phyloP scores from a whole-genome alignment of 2,329 filamentous ascomycete genomes.

The Diaporthe sp. region DNA sequence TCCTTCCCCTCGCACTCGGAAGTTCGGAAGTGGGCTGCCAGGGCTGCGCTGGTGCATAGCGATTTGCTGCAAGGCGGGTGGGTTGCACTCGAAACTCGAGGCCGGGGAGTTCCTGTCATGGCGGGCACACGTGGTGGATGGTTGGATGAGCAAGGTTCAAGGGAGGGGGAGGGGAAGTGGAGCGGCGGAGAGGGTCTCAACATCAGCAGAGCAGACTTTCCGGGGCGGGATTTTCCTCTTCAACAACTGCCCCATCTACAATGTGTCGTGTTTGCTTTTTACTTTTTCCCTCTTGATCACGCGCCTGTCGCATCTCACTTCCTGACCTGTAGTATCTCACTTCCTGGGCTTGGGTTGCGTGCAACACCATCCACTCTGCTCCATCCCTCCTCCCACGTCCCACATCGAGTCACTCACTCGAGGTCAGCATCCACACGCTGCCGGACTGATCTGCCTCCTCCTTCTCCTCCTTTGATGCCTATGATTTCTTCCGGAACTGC shows the following conservation, averaged over 20 bases:
- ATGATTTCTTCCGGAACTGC: not conserved
- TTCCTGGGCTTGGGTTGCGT: not conserved
- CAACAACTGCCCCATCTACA: not conserved
- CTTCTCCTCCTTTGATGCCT: not conserved
- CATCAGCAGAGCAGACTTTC: not conserved
- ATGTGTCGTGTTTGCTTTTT: not conserved
- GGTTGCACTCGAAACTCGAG: conserved; percentile 26
- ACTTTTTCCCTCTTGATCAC: not conserved
- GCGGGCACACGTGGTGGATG: conserved; percentile 37
- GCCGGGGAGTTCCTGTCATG: conserved; percentile 11
- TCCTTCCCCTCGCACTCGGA: conserved; percentile 1
- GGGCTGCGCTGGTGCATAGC: not conserved
- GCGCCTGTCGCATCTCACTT: not conserved
- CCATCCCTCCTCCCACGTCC: not conserved
- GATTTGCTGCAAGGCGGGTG: not conserved
- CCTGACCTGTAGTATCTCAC: not conserved
- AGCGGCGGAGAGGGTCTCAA: conserved; percentile 12
- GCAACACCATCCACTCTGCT: not conserved
- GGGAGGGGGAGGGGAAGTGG: conserved; percentile 18
- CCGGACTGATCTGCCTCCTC: not conserved
- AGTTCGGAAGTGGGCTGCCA: conserved; percentile 12
- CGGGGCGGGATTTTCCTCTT: not conserved
- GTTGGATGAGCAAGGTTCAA: conserved; percentile 32
- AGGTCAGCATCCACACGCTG: not conserved
- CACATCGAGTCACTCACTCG: not conserved